Percentiles rank a stretch among this genome's conserved stretches.
phyloP scores from a whole-genome alignment of 1,139 yeast genomes.

The Sugiyamaella sp. region DNA sequence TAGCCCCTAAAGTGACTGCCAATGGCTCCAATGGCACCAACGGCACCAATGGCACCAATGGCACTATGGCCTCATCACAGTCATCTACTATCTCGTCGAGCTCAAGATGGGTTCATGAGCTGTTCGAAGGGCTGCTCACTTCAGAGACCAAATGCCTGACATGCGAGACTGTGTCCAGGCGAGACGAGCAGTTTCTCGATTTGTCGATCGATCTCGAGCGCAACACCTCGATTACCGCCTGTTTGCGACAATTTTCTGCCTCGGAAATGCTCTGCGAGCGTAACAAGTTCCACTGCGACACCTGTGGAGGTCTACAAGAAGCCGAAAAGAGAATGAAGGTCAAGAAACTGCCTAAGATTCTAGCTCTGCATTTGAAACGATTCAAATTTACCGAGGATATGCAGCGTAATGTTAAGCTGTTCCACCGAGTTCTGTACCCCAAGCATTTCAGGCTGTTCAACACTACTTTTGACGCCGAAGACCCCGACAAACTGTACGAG shows the following conservation, averaged over 20 bases:
- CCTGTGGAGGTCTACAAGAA: slow-evolving; percentile 88
- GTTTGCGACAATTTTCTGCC: slow-evolving; percentile 78
- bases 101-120: slow-evolving; percentile 61
- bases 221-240: slow-evolving; percentile 71
- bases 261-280: slow-evolving; percentile 84
- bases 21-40: slow-evolving; percentile 6
- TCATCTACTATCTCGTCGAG: slow-evolving; percentile 22
- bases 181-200: slow-evolving; percentile 86
- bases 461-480: slow-evolving; percentile 60
- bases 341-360: slow-evolving; percentile 72
- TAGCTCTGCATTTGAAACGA: slow-evolving; percentile 84
- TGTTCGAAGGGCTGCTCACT: slow-evolving; percentile 84
- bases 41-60: slow-evolving; percentile 2
- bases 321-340: slow-evolving; percentile 92
- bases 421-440: slow-evolving; percentile 84
- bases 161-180: slow-evolving; percentile 82
- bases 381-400: slow-evolving; percentile 87
- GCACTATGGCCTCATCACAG: slow-evolving; percentile 21
- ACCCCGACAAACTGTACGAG: slow-evolving; percentile 67
- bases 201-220: slow-evolving; percentile 83
- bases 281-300: slow-evolving; percentile 91
- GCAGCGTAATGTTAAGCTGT: slow-evolving; percentile 81
- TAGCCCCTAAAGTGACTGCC: slow-evolving; percentile 23
- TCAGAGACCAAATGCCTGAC: slow-evolving; percentile 88
- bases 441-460: slow-evolving; percentile 71